Evolutionary conservation across 495 filamentous ascomycete genomes (phyloP).

Genomic region (Penicillium canescens): DNA sequence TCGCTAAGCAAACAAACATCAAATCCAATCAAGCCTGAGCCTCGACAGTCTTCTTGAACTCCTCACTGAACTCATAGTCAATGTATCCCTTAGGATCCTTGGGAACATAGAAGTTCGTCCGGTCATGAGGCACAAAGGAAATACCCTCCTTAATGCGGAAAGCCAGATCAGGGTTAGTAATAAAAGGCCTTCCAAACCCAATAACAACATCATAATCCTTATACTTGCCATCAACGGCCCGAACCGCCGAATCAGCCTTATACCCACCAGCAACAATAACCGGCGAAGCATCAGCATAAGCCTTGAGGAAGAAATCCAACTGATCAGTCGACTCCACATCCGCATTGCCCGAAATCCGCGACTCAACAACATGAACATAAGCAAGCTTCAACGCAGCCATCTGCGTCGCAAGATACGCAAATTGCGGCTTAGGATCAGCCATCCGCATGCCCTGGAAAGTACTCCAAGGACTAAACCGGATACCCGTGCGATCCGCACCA

Average conservation of each 20-base stretch:
- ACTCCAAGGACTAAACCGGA: conserved; percentile 66
- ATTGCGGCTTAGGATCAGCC: conserved; percentile 63
- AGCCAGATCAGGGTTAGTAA: conserved; percentile 70
- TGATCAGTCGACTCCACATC: conserved; percentile 43
- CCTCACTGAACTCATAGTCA: conserved; percentile 52
- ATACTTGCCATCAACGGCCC: conserved; percentile 55
- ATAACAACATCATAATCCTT: conserved; percentile 51
- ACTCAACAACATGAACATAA: conserved; percentile 66
- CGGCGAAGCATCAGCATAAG: conserved; percentile 48
- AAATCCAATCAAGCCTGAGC: conserved; percentile 20
- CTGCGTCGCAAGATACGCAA: conserved; percentile 54
- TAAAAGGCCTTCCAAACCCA: conserved; percentile 65
- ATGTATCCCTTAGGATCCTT: conserved; percentile 57
- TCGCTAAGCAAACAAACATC: conserved; percentile 13
- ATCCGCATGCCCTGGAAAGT: conserved; percentile 70
- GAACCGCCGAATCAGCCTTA: conserved; percentile 42
- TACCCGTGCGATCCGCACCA: conserved; percentile 60
- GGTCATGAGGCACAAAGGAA: conserved; percentile 54
- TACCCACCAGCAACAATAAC: conserved; percentile 65
- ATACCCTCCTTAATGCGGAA: conserved; percentile 61
- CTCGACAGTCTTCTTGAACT: conserved; percentile 34
- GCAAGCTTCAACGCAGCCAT: conserved; percentile 58
- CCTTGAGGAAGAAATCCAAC: conserved; percentile 48
- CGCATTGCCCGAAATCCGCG: conserved; percentile 46
- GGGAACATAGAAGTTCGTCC: conserved; percentile 58